Conservation (phyloP, 2,329 filamentous ascomycete genomes). For the Thelonectria rubi region DNA sequence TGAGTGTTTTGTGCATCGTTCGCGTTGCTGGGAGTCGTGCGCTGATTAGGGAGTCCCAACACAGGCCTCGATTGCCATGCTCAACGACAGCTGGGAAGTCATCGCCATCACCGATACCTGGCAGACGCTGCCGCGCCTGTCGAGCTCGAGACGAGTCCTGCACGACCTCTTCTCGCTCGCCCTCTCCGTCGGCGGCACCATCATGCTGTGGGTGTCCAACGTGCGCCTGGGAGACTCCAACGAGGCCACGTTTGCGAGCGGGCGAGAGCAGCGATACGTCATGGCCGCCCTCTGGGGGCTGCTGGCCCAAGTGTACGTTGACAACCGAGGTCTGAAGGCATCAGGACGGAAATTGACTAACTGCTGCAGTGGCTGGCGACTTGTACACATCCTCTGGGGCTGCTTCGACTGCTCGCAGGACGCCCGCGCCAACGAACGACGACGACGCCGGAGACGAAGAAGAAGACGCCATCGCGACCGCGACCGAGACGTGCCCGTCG, state of each 20-base stretch:
- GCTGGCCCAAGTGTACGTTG: conserved; percentile 42
- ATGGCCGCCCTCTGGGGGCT: conserved; percentile 37
- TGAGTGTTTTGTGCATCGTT: conserved; percentile 34
- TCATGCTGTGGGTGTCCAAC: conserved; percentile 47
- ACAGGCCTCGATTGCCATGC: conserved; percentile 45
- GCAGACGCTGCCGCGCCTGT: conserved; percentile 39
- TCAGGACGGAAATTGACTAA: background rate
- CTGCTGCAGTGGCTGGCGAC: conserved; percentile 37
- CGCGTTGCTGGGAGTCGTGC: background rate
- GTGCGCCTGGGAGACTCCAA: conserved; percentile 30
- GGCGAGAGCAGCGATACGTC: conserved; percentile 33
- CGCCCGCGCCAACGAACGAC: conserved; percentile 29
- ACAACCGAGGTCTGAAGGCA: background rate
- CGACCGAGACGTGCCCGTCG: conserved; percentile 11
- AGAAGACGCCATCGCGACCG: conserved; percentile 16
- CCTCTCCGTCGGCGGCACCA: conserved; percentile 47
- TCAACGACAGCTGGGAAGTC: conserved; percentile 52
- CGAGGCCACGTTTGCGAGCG: conserved; percentile 13
- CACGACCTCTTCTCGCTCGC: conserved; percentile 48
- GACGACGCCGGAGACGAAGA: conserved; percentile 30
- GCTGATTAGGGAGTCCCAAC: background rate
- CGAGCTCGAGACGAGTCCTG: conserved; percentile 42
- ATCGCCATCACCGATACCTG: conserved; percentile 42
- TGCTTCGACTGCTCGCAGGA: conserved; percentile 43
- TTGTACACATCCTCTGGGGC: conserved; percentile 44